Percentiles rank a stretch among this genome's conserved stretches.
These are phyloP conservation scores for Plantago ovata DNA, from an alignment of 257 asterid species.

Conservation along the genomic window DNA sequence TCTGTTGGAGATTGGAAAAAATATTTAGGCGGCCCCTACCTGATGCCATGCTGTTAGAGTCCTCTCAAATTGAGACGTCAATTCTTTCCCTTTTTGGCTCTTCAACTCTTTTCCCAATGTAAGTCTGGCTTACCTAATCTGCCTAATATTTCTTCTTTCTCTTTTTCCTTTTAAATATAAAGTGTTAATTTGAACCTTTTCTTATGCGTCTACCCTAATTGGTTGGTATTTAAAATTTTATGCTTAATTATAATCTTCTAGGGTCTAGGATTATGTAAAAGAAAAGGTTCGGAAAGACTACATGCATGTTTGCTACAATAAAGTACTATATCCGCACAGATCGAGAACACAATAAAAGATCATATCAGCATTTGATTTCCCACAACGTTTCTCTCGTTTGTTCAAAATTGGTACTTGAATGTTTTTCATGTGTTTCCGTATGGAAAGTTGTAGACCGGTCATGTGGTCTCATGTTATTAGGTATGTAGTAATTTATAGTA, in stretches of 20 bases:
- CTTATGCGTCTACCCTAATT: no score
- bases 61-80: conserved; percentile 13
- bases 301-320: no score
- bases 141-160: conserved; percentile 22
- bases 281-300: no score
- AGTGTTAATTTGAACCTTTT: no score
- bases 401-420: neutral
- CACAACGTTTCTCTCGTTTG: neutral
- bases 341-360: no score
- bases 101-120: conserved; percentile 2
- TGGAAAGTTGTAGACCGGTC: neutral
- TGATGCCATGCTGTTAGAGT: conserved; percentile 10
- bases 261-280: no score
- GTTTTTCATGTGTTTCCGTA: no score
- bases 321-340: no score
- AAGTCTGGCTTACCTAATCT: conserved; percentile 21
- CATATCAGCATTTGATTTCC: neutral
- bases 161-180: conserved; percentile 7
- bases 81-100: conserved; percentile 18
- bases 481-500: no score
- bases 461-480: neutral
- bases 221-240: no score
- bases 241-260: no score
- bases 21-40: conserved; percentile 39
- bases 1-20: conserved; percentile 8